A percentile compares a stretch with the other conserved stretches of the same genome.
phyloP scores from a whole-genome alignment of 345 rosid species.

The Aegle marmelos region DNA sequence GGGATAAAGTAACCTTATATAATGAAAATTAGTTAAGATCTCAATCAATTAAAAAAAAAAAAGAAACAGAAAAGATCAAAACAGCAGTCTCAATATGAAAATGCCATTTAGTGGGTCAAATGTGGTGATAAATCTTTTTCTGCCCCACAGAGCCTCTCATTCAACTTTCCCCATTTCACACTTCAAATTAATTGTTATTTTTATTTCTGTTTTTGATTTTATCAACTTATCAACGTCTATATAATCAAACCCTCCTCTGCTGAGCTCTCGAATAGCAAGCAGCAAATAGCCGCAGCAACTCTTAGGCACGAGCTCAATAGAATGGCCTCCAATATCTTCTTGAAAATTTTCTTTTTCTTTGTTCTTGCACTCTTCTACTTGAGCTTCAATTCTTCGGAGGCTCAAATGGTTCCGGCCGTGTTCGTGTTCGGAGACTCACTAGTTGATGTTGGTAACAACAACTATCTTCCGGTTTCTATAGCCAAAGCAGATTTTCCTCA shows the following conservation, averaged over 20 bases:
- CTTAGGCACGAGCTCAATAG: neutral
- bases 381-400: slow-evolving; percentile 3
- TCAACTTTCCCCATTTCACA: too few relatives aligned
- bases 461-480: slow-evolving; percentile 32
- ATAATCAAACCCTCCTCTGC: too few relatives aligned
- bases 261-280: too few relatives aligned
- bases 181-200: too few relatives aligned
- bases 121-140: too few relatives aligned
- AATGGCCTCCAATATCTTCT: slow-evolving; percentile 3
- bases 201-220: too few relatives aligned
- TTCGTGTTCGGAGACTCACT: slow-evolving; percentile 53
- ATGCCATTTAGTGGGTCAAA: neutral
- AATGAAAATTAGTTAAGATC: neutral
- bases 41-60: neutral
- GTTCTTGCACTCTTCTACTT: neutral
- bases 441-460: slow-evolving; percentile 56
- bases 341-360: neutral
- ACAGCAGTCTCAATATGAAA: neutral
- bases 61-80: neutral
- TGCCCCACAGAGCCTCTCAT: neutral
- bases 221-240: too few relatives aligned
- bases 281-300: neutral
- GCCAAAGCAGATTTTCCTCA: slow-evolving; percentile 47
- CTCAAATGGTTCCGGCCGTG: slow-evolving; percentile 41
- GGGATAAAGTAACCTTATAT: too few relatives aligned